Evolutionary conservation across 176 grass and related monocot species (phyloP).

Genomic region (Melocanna baccifera): DNA sequence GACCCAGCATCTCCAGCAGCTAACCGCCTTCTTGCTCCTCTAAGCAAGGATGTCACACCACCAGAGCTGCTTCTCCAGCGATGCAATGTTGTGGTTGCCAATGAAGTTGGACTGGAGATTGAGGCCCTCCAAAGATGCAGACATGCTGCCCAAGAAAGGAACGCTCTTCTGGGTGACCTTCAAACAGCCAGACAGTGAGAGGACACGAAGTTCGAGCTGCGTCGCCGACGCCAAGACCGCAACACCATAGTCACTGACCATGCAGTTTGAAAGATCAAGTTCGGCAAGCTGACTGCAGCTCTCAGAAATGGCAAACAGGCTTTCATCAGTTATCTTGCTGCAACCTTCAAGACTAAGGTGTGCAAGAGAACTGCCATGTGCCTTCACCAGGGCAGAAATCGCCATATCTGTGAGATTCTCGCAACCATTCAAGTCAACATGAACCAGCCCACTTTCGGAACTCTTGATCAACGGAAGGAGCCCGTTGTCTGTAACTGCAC

Average conservation of each 20-base stretch:
- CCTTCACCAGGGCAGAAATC: slow-evolving; percentile 58
- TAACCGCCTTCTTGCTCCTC: slow-evolving; percentile 27
- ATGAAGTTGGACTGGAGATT: slow-evolving; percentile 83
- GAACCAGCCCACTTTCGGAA: slow-evolving; percentile 53
- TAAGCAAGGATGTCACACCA: slow-evolving; percentile 89
- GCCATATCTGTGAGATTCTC: slow-evolving; percentile 68
- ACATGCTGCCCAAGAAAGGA: slow-evolving; percentile 75
- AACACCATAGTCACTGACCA: slow-evolving; percentile 78
- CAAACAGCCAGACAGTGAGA: slow-evolving; percentile 73
- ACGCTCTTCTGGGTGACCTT: slow-evolving; percentile 81
- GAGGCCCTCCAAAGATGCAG: slow-evolving; percentile 61
- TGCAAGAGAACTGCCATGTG: slow-evolving; percentile 64
- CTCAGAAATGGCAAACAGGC: slow-evolving; percentile 64
- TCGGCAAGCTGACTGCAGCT: slow-evolving; percentile 63
- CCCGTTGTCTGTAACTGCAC: slow-evolving; percentile 60
- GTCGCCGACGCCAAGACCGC: slow-evolving; percentile 64
- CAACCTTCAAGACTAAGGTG: slow-evolving; percentile 84
- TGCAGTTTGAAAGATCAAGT: slow-evolving; percentile 82
- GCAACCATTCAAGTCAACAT: slow-evolving; percentile 76
- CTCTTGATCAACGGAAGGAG: slow-evolving; percentile 74
- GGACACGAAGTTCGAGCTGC: slow-evolving; percentile 62
- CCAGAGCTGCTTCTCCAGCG: slow-evolving; percentile 77
- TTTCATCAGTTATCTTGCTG: slow-evolving; percentile 81
- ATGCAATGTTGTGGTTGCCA: slow-evolving; percentile 58
- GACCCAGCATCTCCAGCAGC: slow-evolving; percentile 27